These are phyloP conservation scores for Dacryopinax spathularia DNA, from an alignment of 768 basidiomycete genomes.

Conservation along the genomic window DNA sequence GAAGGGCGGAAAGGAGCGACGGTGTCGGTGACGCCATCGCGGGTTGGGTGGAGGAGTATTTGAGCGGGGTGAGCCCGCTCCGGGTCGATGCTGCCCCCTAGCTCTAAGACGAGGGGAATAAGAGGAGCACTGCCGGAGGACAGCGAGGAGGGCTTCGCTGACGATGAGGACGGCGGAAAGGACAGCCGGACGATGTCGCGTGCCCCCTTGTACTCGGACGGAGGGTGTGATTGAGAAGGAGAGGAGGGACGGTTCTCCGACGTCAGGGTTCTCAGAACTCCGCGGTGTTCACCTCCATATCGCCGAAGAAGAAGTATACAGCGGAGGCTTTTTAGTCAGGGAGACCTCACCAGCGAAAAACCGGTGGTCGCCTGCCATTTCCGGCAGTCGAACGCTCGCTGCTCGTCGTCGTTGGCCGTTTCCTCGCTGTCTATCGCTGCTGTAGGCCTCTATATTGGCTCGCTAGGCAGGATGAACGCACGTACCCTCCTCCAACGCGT, in stretches of 20 bases:
- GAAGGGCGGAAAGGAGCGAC: not conserved
- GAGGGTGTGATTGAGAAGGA: not conserved
- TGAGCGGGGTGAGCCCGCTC: too few species aligned
- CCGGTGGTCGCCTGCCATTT: not conserved
- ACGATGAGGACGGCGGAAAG: not conserved
- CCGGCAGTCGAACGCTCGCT: not conserved
- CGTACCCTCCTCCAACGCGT: not conserved
- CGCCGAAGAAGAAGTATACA: too few species aligned
- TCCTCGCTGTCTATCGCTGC: not conserved
- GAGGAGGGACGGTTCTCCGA: not conserved
- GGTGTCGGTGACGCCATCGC: not conserved
- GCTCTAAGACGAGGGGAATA: not conserved
- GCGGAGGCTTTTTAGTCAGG: too few species aligned
- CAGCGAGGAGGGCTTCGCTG: not conserved
- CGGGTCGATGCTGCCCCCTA: too few species aligned
- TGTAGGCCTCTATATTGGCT: not conserved
- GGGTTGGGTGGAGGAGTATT: too few species aligned
- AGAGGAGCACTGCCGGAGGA: not conserved
- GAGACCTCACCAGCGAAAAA: not conserved
- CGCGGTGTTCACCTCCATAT: constrained; percentile 3
- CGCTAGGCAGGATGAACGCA: not conserved
- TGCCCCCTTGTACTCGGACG: not conserved
- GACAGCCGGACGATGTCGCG: not conserved
- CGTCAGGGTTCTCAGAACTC: not conserved
- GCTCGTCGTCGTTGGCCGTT: not conserved